Evolutionary conservation across 345 rosid genomes (phyloP).

Genomic region (Bretschneidera sinensis): DNA sequence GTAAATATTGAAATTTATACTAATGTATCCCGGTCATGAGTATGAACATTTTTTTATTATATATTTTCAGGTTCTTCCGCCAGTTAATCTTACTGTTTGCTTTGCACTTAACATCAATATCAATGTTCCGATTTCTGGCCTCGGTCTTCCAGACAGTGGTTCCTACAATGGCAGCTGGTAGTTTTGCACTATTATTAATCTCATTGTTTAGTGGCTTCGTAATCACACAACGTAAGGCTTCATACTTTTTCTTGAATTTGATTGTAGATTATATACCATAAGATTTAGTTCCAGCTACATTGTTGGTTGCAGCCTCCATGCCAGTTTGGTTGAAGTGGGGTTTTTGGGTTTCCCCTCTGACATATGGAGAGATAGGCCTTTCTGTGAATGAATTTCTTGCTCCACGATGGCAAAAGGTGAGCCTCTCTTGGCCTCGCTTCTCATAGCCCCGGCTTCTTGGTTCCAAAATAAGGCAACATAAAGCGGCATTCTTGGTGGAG

Average conservation of each 20-base stretch:
- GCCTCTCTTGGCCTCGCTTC: background rate
- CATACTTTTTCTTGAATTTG: slow-evolving; percentile 1
- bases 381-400: slow-evolving; percentile 66
- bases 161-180: slow-evolving; percentile 46
- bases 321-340: slow-evolving; percentile 75
- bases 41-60: background rate
- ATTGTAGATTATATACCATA: slow-evolving; percentile 1
- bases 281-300: background rate
- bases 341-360: slow-evolving; percentile 66
- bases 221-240: slow-evolving; percentile 46
- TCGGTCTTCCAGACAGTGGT: slow-evolving; percentile 46
- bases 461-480: background rate
- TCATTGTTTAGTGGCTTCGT: slow-evolving; percentile 61
- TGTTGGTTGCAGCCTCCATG: slow-evolving; percentile 52
- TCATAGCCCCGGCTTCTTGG: no score
- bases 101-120: slow-evolving; percentile 53
- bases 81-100: slow-evolving; percentile 54
- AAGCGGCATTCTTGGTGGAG: background rate
- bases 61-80: slow-evolving; percentile 53
- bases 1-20: background rate
- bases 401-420: slow-evolving; percentile 69
- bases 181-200: slow-evolving; percentile 33
- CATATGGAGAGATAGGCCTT: slow-evolving; percentile 69
- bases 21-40: background rate
- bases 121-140: slow-evolving; percentile 72